Base-by-base conservation (phyloP, 306 rosid species). In the Phaseolus lunatus region DNA sequence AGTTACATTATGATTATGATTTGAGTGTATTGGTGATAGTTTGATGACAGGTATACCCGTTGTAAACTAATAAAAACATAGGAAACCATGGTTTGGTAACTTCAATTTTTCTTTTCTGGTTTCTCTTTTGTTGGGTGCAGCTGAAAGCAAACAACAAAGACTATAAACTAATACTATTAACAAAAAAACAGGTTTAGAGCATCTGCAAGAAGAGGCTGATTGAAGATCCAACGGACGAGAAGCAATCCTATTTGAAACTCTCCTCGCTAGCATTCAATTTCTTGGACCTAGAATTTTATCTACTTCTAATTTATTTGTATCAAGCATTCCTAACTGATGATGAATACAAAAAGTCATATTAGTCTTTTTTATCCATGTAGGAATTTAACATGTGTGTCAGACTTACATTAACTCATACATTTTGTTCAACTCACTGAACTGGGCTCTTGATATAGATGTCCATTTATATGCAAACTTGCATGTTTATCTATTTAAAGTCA, bases 31-130 rank as follows among this genome's bases (percentile, higher is more conserved):
- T 82, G 87, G 83, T 81, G 78, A 85, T 86, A 87, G 89, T 75
- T 87, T 88, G 92, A 74, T 82, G 92, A 78, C 85, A 87, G 48
- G 71, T 71, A 77, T 84, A 84, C 88, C 80, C 53, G 68, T 68
- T 87, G 93, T 93, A 84, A 88, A 82, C 89, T 88, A 91, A 86
- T 89, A 91, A 91, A 70, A 72, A 82, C 80, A 72, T 35, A 85
- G 91, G 86, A 85, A 85, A 81, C 69, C 52, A 69, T 84, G 88
- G 90, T 81, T 83, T 86, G 86, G 35, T 62, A 79, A 62, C 78
- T 71, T 71, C 39, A 72, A 54, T 81, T 74, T 58, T 62, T 61
- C n/a, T 14, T 59, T 68, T 84, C 79, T 59, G 15, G 13, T 31
- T 48, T 69, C 68, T 10, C 12, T 54, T 3, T 56, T 58, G 29